Base-by-base conservation (phyloP, 148 eudicot species). In the Vaccinium myrtillus region DNA sequence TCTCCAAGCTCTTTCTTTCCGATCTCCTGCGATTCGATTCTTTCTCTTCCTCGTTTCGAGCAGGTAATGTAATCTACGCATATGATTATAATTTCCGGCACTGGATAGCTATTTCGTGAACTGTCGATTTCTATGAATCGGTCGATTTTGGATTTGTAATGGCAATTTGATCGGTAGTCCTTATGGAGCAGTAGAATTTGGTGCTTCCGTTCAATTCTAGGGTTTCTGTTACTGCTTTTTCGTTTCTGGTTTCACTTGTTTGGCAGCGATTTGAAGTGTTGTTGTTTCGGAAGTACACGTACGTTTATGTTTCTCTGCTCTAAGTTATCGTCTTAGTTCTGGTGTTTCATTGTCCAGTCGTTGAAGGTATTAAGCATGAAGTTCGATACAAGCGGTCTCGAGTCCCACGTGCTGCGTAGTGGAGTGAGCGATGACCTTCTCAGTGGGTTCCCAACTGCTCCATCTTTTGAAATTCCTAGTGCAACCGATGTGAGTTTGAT, bases 311-410 rank as follows among this genome's bases (percentile, higher is more conserved):
- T 13, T 69, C 14, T 27, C 74, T 69, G 74, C 74, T 69, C 36
- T 12, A 27, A 21, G 30, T 69, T 27, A 8, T 69, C 16, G 6
- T 27, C 36, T 30, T 69, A 0, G 43, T 77, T 8, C 79, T 50
- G 27, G 15, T 27, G 30, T 32, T 82, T 73, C 32, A 82, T 77
- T 36, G 58, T 30, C 55, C 32, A 43, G n/a, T 76, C 48, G 51
- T 80, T 84, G 39, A 80, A 88, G 90, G 70, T 53, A 69, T 83
- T 65, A 79, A 88, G 32, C 83, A 95, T 95, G 98, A 97, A 91
- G 91, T 90, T 95, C 18, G 98, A 95, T 85, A 90, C 93, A 77
- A 91, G 95, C 86, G 98, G 94, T 61, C 96, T 97, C 67, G 96
- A 94, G 86, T 83, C 96, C n/a, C 86, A 91, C 51, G 90, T 87